Evolutionary conservation across 2,329 filamentous ascomycete species (phyloP).

Genomic region (Diaporthe destruens): DNA sequence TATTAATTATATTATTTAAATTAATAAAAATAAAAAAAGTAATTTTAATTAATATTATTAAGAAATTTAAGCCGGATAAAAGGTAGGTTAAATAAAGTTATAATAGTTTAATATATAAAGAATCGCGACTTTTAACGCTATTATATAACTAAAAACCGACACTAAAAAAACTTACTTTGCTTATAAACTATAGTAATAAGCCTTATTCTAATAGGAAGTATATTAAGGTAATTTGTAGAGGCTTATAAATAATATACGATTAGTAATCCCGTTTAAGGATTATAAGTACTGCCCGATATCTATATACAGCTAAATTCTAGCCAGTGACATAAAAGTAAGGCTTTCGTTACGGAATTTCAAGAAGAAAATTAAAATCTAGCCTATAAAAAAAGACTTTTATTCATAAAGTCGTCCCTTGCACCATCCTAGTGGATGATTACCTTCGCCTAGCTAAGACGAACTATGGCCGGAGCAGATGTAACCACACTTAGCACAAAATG

Average conservation of each 20-base stretch:
- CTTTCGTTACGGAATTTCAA: too few relatives aligned
- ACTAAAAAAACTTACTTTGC: not conserved
- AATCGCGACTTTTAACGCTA: not conserved
- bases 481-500: not conserved
- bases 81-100: too few relatives aligned
- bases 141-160: not conserved
- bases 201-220: not conserved
- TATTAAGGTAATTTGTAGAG: too few relatives aligned
- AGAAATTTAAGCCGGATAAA: too few relatives aligned
- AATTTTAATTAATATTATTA: too few relatives aligned
- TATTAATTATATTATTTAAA: too few relatives aligned
- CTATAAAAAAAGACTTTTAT: not conserved
- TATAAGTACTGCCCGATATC: not conserved
- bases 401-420: not conserved
- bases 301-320: slow-evolving; percentile 1
- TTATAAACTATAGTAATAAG: not conserved
- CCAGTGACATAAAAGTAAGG: not conserved
- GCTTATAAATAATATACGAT: not conserved
- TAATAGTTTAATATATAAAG: too few relatives aligned
- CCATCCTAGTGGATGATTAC: too few relatives aligned
- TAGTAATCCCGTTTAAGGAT: not conserved
- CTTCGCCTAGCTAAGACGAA: not conserved
- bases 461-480: not conserved
- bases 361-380: not conserved
- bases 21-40: too few relatives aligned